These are phyloP conservation scores for Dioszegia crocea DNA, from an alignment of 768 basidiomycete species.

Conservation along the genomic window DNA sequence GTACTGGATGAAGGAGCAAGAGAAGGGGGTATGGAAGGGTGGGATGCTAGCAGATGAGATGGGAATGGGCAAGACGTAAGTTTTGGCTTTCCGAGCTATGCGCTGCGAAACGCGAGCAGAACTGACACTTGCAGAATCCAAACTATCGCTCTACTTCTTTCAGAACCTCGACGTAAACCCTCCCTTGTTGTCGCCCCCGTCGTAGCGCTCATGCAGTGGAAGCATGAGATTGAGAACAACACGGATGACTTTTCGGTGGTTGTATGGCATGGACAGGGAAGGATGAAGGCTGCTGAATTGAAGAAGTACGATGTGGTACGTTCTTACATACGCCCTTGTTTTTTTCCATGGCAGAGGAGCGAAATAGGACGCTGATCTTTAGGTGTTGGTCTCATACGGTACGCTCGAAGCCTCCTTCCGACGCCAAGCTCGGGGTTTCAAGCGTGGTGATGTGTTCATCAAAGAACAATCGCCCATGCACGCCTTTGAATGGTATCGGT, in stretches of 20 bases:
- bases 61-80: slow-evolving; percentile 60
- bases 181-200: slow-evolving; percentile 80
- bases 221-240: slow-evolving; percentile 82
- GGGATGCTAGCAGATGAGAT: slow-evolving; percentile 72
- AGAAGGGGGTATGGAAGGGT: slow-evolving; percentile 77
- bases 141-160: slow-evolving; percentile 81
- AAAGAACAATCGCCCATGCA: slow-evolving; percentile 87
- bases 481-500: slow-evolving; percentile 73
- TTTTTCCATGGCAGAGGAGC: background rate
- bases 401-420: slow-evolving; percentile 88
- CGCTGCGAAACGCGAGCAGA: slow-evolving; percentile 35
- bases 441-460: slow-evolving; percentile 72
- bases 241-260: slow-evolving; percentile 75
- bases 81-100: background rate
- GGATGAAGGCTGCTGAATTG: slow-evolving; percentile 67
- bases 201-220: slow-evolving; percentile 74
- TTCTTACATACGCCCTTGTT: background rate
- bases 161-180: slow-evolving; percentile 65
- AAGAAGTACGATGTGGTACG: slow-evolving; percentile 79
- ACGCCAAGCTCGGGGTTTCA: slow-evolving; percentile 88
- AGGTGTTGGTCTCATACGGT: slow-evolving; percentile 61
- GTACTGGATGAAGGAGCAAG: slow-evolving; percentile 93
- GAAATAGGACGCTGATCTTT: background rate
- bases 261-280: slow-evolving; percentile 83
- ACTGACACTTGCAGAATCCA: slow-evolving; percentile 66